These are phyloP conservation scores for Cladochytrium tenue DNA, from an alignment of 371 early-diverging fungal genomes.

Conservation along the genomic window DNA sequence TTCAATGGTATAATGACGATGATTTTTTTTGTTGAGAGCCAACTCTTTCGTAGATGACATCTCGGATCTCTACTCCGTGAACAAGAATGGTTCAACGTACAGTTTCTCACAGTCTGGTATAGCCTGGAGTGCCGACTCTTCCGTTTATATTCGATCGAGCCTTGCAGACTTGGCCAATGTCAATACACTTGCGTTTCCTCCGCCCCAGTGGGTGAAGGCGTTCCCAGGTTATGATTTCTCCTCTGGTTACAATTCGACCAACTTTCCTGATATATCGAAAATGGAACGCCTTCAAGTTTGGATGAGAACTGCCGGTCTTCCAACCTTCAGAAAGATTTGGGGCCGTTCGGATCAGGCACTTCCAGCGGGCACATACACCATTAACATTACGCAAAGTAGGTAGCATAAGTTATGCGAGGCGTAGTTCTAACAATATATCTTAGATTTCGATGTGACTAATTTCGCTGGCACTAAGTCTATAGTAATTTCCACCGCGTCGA, in stretches of 20 bases:
- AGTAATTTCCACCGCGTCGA: conserved; percentile 86
- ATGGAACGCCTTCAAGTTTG: conserved; percentile 95
- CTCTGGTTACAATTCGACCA: conserved; percentile 55
- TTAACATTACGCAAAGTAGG: conserved; percentile 42
- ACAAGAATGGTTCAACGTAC: background rate
- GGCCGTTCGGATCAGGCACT: conserved; percentile 51
- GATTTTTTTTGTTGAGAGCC: background rate
- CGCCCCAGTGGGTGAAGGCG: conserved; percentile 44
- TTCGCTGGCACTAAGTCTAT: conserved; percentile 91
- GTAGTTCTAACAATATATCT: background rate
- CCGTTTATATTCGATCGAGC: conserved; percentile 25
- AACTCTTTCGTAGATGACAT: conserved; percentile 28
- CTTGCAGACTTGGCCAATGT: conserved; percentile 7
- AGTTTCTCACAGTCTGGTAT: conserved; percentile 56
- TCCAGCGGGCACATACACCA: conserved; percentile 31
- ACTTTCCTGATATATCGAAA: conserved; percentile 68
- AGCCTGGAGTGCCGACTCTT: conserved; percentile 85
- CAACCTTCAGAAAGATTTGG: conserved; percentile 96
- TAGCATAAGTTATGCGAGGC: background rate
- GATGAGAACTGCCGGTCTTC: conserved; percentile 96
- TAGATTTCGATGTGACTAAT: conserved; percentile 75
- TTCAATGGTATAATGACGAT: conserved; percentile 71
- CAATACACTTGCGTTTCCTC: conserved; percentile 38
- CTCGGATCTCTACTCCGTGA: conserved; percentile 8
- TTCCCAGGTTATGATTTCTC: conserved; percentile 32